Conservation (phyloP, 2,329 filamentous ascomycete species). For the Exophiala phaeomuriformis region DNA sequence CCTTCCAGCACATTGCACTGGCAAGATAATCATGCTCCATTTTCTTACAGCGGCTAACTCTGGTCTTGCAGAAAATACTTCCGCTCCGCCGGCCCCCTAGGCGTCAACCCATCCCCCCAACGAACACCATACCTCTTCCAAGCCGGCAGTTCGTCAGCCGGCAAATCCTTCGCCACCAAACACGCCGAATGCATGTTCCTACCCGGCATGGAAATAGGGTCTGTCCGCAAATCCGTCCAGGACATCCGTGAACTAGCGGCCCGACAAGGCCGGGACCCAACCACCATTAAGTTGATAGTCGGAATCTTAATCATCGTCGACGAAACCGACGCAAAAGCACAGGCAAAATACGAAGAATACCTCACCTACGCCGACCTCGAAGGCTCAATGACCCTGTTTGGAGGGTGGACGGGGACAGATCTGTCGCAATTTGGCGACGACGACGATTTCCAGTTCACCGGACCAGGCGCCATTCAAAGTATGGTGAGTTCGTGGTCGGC, state of each 20-base stretch:
- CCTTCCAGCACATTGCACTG: neutral
- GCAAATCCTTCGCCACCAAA: constrained; percentile 37
- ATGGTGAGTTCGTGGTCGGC: neutral
- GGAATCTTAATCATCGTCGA: constrained; percentile 46
- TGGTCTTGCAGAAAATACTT: neutral
- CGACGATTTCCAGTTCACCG: constrained; percentile 45
- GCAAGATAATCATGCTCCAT: neutral
- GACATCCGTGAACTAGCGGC: constrained; percentile 43
- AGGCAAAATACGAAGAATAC: constrained; percentile 44
- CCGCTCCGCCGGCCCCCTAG: constrained; percentile 27
- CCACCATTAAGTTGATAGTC: constrained; percentile 49
- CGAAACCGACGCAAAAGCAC: constrained; percentile 29
- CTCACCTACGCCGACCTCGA: constrained; percentile 47
- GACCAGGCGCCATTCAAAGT: constrained; percentile 26
- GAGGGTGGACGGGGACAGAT: constrained; percentile 55
- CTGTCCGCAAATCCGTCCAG: constrained; percentile 47
- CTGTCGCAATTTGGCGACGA: constrained; percentile 51
- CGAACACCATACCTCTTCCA: constrained; percentile 6
- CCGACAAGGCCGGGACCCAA: constrained; percentile 48
- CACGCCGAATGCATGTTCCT: constrained; percentile 56
- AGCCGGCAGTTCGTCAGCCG: neutral
- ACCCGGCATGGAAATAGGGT: constrained; percentile 49
- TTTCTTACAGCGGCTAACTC: neutral
- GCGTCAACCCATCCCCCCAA: neutral
- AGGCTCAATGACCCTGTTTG: constrained; percentile 50